Conservation (phyloP, 2,329 filamentous ascomycete species). For the Aspergillus pseudotamarii region DNA sequence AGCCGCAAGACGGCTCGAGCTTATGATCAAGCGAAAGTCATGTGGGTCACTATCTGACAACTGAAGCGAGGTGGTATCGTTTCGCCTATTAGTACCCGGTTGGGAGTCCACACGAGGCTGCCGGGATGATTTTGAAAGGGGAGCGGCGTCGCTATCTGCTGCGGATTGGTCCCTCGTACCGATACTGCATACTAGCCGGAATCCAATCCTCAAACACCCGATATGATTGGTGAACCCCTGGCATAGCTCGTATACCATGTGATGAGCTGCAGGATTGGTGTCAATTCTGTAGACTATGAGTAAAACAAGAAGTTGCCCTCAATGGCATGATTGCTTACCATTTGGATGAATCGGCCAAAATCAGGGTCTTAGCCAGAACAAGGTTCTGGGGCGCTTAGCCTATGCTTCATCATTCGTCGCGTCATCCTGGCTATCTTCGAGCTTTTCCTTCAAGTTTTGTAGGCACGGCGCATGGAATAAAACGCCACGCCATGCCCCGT, state of each 20-base stretch:
- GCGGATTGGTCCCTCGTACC: conserved; percentile 1
- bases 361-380: not conserved
- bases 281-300: not conserved
- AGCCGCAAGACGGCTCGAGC: conserved; percentile 2
- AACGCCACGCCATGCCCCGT: conserved; percentile 48
- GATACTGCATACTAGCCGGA: not conserved
- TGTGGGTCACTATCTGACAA: not conserved
- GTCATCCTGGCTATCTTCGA: conserved; percentile 13
- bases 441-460: conserved; percentile 33
- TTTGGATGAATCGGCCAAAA: not conserved
- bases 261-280: not conserved
- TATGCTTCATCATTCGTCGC: not conserved
- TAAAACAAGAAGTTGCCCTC: not conserved
- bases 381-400: not conserved
- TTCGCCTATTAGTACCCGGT: conserved; percentile 4
- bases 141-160: not conserved
- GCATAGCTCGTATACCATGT: not conserved
- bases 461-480: conserved; percentile 57
- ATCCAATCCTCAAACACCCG: not conserved
- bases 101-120: not conserved
- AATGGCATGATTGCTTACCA: not conserved
- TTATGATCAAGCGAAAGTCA: not conserved
- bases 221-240: conserved; percentile 1
- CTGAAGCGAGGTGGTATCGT: not conserved
- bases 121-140: not conserved